These are phyloP conservation scores for Venturia pyrina DNA, from an alignment of 2,329 filamentous ascomycete species.

Conservation along the genomic window DNA sequence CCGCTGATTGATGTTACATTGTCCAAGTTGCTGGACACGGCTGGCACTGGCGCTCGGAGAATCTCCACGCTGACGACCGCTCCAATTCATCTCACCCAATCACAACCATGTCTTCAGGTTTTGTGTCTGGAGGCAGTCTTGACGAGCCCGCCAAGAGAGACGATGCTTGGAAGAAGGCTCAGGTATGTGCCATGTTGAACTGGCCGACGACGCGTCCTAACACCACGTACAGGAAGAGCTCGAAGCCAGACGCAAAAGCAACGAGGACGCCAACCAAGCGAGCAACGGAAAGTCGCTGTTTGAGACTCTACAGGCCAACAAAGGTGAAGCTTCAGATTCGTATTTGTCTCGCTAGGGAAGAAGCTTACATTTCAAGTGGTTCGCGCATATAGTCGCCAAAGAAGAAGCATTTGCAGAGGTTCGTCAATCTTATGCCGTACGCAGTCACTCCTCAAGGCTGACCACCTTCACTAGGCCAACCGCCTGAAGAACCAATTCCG, in stretches of 20 bases:
- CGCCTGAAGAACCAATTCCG: conserved; percentile 68
- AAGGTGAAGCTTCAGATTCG: conserved; percentile 41
- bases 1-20: not conserved
- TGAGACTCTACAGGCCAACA: conserved; percentile 71
- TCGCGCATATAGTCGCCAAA: conserved; percentile 51
- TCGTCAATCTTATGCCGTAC: conserved; percentile 5
- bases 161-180: conserved; percentile 55
- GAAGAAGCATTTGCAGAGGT: conserved; percentile 72
- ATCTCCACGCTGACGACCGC: not conserved
- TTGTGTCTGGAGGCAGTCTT: conserved; percentile 17
- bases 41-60: not conserved
- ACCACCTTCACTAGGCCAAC: conserved; percentile 29
- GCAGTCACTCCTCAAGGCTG: not conserved
- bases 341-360: not conserved
- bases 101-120: conserved; percentile 16
- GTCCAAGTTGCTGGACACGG: not conserved
- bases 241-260: conserved; percentile 42
- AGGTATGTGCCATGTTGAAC: conserved; percentile 36
- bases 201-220: not conserved
- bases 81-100: not conserved
- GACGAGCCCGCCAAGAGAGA: conserved; percentile 32
- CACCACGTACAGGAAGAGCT: conserved; percentile 23
- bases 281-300: conserved; percentile 52
- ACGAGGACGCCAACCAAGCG: conserved; percentile 45
- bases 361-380: conserved; percentile 25